Percentiles rank a stretch among this genome's conserved stretches.
Conservation (phyloP, 495 filamentous ascomycete species). For the Zalerion maritima region DNA sequence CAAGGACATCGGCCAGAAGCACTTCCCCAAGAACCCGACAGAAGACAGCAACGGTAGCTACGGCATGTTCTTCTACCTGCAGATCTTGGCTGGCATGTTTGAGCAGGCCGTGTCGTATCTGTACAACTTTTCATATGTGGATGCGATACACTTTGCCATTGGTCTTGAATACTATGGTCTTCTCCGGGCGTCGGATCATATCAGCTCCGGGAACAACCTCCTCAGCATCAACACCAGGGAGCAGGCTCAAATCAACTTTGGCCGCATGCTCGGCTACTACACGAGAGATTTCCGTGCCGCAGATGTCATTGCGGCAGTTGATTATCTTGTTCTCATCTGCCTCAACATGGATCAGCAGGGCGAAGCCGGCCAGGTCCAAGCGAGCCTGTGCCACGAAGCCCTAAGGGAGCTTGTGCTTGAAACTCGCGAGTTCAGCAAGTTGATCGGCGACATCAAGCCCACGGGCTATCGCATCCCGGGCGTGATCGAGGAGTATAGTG, state of each 20-base stretch:
- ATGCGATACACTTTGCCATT: constrained; percentile 90
- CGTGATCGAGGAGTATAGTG: constrained; percentile 75
- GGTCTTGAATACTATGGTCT: constrained; percentile 84
- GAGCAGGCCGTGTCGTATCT: constrained; percentile 87
- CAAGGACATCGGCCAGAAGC: constrained; percentile 71
- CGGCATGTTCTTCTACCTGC: constrained; percentile 83
- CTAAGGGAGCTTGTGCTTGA: constrained; percentile 91
- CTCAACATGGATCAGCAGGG: constrained; percentile 76
- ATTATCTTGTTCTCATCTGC: constrained; percentile 87
- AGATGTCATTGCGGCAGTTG: constrained; percentile 70
- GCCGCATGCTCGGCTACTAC: constrained; percentile 82
- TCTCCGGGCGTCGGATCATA: constrained; percentile 65
- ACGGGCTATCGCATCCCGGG: constrained; percentile 75
- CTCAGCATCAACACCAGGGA: constrained; percentile 54
- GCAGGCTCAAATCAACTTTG: constrained; percentile 86
- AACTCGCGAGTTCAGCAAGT: constrained; percentile 80
- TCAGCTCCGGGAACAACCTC: constrained; percentile 53
- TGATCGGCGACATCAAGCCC: constrained; percentile 77
- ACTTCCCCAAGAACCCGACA: constrained; percentile 58
- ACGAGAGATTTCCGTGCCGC: constrained; percentile 88
- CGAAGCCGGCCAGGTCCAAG: constrained; percentile 58
- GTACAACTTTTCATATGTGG: constrained; percentile 74
- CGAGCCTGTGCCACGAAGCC: constrained; percentile 76
- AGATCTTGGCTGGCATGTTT: constrained; percentile 84
- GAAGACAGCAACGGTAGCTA: constrained; percentile 59